Base-by-base conservation (phyloP, 1,284 basidiomycete genomes). In the Trichosporon coremiiforme region DNA sequence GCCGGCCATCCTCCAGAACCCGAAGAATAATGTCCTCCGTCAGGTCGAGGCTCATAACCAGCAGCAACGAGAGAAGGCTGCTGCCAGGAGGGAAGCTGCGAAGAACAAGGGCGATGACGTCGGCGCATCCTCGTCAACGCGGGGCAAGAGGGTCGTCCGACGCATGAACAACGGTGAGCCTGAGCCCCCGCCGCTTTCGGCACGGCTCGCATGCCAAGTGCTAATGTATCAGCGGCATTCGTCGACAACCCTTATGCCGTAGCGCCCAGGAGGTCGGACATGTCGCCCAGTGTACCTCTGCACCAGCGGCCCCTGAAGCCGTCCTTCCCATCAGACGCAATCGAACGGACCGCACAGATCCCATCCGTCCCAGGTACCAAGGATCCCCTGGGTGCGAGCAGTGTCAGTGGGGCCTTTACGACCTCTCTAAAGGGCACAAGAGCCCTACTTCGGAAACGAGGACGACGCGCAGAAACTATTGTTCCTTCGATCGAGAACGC, bases 1-100 rank as follows among this genome's bases (percentile, higher is more conserved):
- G 22, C 83, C 83, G 8, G 79, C 82, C 13, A 84, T 84, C 71
- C 74, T 84, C 7, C 79, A 81, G 70, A 82, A 84, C 70, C 79
- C 81, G 2, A 71, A 53, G 8, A 78, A 76, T 63, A 67, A 69
- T 17, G 66, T 79, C 1, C 71, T 70, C 25, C 71, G 78, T 13
- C 78, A 81, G 53, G 76, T 83, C 12, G 77, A 79, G 41, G 78
- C 82, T 0, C 76, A 80, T 74, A 80, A 79, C 66, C 76, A 77
- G 8, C 83, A 84, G 71, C 83, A 84, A 71, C 68, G 79, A 4
- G 80, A 84, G 57, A 78, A 77, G 66, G 74, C 75, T 0, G 69
- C 70, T 20, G 82, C 82, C 17, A 66, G 77, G 17, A 31, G 65
- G 9, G 71, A 70, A 13, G 66, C 73, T 6, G 67, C 57, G 17